A percentile compares a stretch with the other conserved stretches of the same genome.
Evolutionary conservation across 2,329 filamentous ascomycete species (phyloP).

Genomic region (Periconia digitata): DNA sequence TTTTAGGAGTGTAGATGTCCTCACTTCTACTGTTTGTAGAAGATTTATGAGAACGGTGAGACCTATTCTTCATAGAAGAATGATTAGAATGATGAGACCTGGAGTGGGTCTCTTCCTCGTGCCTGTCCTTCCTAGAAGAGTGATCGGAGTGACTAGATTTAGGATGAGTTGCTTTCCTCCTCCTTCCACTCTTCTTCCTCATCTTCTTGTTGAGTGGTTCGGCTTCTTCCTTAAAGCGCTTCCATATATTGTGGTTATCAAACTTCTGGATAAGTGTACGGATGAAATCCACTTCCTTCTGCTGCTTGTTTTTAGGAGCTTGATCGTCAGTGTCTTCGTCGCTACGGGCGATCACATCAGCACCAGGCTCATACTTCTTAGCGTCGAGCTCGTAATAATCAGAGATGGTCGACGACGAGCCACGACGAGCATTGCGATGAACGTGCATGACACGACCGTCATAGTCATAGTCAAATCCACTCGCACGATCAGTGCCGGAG

Average conservation of each 20-base stretch:
- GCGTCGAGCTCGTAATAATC: constrained; percentile 16
- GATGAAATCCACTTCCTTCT: neutral
- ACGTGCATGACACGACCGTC: constrained; percentile 19
- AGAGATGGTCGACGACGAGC: neutral
- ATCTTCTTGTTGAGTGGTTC: too few species aligned
- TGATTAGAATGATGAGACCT: too few species aligned
- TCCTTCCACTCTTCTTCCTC: neutral
- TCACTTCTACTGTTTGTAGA: too few species aligned
- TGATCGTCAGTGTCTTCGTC: neutral
- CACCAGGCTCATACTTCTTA: neutral
- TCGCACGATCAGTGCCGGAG: constrained; percentile 14
- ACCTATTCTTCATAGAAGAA: too few species aligned
- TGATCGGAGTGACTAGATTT: too few species aligned
- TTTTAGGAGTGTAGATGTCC: too few species aligned
- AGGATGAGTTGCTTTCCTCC: too few species aligned
- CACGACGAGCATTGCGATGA: constrained; percentile 3
- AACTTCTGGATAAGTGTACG: neutral
- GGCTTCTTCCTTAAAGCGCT: neutral
- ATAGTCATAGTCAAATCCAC: constrained; percentile 17
- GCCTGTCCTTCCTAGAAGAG: too few species aligned
- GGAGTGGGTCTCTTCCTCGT: too few species aligned
- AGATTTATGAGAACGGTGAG: too few species aligned
- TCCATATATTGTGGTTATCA: neutral
- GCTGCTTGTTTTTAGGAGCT: neutral
- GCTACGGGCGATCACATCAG: neutral